Percentiles rank a stretch among this genome's conserved stretches.
Conservation (phyloP, 164 flowering plant genomes). For the Pachysandra terminalis region DNA sequence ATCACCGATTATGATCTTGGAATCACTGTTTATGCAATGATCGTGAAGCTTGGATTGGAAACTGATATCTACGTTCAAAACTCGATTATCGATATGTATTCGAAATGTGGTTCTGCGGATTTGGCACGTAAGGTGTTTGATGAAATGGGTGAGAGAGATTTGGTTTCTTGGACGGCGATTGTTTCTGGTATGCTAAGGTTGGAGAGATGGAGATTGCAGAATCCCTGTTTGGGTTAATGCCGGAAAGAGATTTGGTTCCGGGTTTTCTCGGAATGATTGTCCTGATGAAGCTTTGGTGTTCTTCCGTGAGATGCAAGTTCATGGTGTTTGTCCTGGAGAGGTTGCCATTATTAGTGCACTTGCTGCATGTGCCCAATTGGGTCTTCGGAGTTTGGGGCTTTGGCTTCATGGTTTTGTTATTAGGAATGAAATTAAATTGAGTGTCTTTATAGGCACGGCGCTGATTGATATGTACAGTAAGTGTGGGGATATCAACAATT, state of each 20-base stretch:
- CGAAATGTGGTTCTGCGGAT: background rate
- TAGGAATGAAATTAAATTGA: slow-evolving; percentile 2
- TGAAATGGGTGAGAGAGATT: background rate
- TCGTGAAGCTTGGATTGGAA: slow-evolving; percentile 7
- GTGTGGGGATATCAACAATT: slow-evolving; percentile 11
- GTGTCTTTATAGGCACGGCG: slow-evolving; percentile 11
- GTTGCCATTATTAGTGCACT: slow-evolving; percentile 10
- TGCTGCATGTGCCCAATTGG: slow-evolving; percentile 10
- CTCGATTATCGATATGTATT: slow-evolving; percentile 5
- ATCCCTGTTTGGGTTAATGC: slow-evolving; percentile 6
- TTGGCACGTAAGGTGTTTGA: slow-evolving; percentile 3
- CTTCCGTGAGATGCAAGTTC: slow-evolving; percentile 8
- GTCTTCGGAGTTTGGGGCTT: background rate
- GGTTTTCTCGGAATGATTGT: slow-evolving; percentile 6
- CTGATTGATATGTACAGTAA: slow-evolving; percentile 13
- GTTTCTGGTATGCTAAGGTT: background rate
- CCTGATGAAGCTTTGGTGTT: slow-evolving; percentile 12
- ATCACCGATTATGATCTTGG: background rate
- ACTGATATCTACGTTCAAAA: slow-evolving; percentile 3
- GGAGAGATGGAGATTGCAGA: slow-evolving; percentile 7
- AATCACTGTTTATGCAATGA: background rate
- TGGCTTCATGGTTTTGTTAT: slow-evolving; percentile 14
- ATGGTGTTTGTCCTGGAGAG: background rate
- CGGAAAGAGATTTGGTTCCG: slow-evolving; percentile 11
- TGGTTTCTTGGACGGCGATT: background rate